Conservation (phyloP, 257 asterid genomes). For the Solanum peruvianum region DNA sequence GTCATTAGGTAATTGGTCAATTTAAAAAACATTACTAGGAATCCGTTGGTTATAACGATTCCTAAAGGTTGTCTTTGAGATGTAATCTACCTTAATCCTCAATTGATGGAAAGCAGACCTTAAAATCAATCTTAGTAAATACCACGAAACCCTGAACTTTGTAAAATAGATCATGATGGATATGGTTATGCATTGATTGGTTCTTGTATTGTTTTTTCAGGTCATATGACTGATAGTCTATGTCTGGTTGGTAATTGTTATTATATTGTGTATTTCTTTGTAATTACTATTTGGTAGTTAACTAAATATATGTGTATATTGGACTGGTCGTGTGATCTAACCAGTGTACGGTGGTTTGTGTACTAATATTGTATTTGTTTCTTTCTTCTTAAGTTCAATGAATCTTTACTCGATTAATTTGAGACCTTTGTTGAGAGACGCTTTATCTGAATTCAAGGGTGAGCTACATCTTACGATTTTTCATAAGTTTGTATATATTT, state of each 20-base stretch:
- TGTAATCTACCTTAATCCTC: neutral
- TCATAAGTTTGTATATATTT: neutral
- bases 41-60: neutral
- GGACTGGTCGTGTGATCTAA: neutral
- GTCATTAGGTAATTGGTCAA: neutral
- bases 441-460: neutral
- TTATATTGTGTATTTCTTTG: neutral
- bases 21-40: neutral
- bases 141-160: neutral
- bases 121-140: neutral
- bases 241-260: neutral
- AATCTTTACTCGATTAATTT: too few relatives aligned
- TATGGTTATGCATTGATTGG: neutral
- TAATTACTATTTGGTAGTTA: neutral
- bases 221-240: neutral
- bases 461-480: neutral
- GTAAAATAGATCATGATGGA: neutral
- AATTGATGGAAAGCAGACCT: neutral
- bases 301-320: neutral
- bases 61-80: neutral
- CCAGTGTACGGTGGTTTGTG: neutral
- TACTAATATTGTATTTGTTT: too few relatives aligned
- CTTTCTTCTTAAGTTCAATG: neutral
- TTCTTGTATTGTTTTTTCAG: too few relatives aligned
- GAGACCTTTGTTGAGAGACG: neutral